Conservation (phyloP, 2,329 filamentous ascomycete genomes). For the Huntiella savannae region DNA sequence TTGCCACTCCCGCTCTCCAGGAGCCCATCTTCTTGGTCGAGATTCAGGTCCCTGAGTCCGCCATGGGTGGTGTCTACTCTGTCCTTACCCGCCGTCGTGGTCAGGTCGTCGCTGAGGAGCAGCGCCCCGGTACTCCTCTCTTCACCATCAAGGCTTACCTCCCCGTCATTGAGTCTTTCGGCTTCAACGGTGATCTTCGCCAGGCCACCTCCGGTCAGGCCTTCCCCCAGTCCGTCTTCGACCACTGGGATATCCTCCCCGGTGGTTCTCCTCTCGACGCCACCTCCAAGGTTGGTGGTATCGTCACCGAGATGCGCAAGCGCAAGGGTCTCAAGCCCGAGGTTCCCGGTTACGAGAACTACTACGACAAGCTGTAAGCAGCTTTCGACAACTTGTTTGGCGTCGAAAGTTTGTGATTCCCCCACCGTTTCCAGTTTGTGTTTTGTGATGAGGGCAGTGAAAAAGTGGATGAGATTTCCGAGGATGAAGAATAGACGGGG, state of each 20-base stretch:
- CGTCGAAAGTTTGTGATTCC: slow-evolving; percentile 8
- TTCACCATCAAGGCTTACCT: slow-evolving; percentile 98
- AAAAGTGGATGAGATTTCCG: slow-evolving; percentile 12
- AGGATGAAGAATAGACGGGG: slow-evolving; percentile 8
- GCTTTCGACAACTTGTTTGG: slow-evolving; percentile 2
- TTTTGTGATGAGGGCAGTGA: slow-evolving; percentile 8
- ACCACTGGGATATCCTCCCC: slow-evolving; percentile 93
- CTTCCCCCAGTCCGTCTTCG: slow-evolving; percentile 97
- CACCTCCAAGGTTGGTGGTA: slow-evolving; percentile 61
- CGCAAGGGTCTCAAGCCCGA: slow-evolving; percentile 98
- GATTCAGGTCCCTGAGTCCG: slow-evolving; percentile 94
- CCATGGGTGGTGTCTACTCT: slow-evolving; percentile 99
- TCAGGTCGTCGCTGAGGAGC: slow-evolving; percentile 97
- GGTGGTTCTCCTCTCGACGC: slow-evolving; percentile 81
- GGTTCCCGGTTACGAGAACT: slow-evolving; percentile 81
- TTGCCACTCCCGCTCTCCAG: slow-evolving; percentile 77
- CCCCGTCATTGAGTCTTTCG: slow-evolving; percentile 93
- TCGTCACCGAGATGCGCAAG: slow-evolving; percentile 86
- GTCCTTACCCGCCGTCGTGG: slow-evolving; percentile 93
- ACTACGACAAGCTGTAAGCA: slow-evolving; percentile 11
- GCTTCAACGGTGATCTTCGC: slow-evolving; percentile 96
- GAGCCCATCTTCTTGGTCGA: slow-evolving; percentile 99
- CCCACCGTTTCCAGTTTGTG: slow-evolving; percentile 9
- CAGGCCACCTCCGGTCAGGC: slow-evolving; percentile 87
- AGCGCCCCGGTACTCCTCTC: slow-evolving; percentile 93